Percentiles rank a stretch among this genome's conserved stretches.
phyloP scores from a whole-genome alignment of 805 yeast genomes.

The Cyberlindnera lachancei region DNA sequence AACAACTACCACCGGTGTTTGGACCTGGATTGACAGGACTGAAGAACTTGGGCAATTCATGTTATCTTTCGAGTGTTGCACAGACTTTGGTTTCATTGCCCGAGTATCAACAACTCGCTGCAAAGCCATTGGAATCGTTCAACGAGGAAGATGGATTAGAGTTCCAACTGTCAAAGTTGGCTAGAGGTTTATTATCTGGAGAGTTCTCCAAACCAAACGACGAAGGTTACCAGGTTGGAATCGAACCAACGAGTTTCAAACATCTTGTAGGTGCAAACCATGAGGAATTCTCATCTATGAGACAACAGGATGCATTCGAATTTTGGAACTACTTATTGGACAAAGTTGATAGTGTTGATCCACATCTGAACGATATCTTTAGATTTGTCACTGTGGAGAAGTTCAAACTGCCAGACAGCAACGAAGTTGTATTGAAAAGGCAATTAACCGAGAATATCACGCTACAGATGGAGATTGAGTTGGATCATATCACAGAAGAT shows the following conservation, averaged over 20 bases:
- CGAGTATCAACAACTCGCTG: constrained; percentile 21
- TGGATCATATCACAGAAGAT: constrained; percentile 31
- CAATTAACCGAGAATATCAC: constrained; percentile 60
- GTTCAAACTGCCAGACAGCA: constrained; percentile 40
- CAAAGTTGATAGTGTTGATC: constrained; percentile 43
- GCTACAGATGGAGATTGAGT: constrained; percentile 44
- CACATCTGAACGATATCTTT: constrained; percentile 38
- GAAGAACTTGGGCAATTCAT: constrained; percentile 86
- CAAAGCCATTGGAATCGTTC: constrained; percentile 32
- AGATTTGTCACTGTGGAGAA: constrained; percentile 62
- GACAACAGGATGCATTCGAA: constrained; percentile 95
- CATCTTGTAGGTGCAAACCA: constrained; percentile 69
- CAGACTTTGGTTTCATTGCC: constrained; percentile 54
- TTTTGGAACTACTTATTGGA: constrained; percentile 65
- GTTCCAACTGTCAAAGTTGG: constrained; percentile 72
- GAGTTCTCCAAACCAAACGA: constrained; percentile 56
- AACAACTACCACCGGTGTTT: constrained; percentile 51
- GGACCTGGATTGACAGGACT: constrained; percentile 82
- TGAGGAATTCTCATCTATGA: constrained; percentile 74
- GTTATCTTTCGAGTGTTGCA: constrained; percentile 77
- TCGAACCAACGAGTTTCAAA: constrained; percentile 73
- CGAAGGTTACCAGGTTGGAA: constrained; percentile 57
- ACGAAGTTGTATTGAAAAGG: constrained; percentile 46
- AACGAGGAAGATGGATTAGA: constrained; percentile 41
- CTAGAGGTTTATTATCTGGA: constrained; percentile 74